Evolutionary conservation across 257 asterid species (phyloP).

Genomic region (Echites panduratus): DNA sequence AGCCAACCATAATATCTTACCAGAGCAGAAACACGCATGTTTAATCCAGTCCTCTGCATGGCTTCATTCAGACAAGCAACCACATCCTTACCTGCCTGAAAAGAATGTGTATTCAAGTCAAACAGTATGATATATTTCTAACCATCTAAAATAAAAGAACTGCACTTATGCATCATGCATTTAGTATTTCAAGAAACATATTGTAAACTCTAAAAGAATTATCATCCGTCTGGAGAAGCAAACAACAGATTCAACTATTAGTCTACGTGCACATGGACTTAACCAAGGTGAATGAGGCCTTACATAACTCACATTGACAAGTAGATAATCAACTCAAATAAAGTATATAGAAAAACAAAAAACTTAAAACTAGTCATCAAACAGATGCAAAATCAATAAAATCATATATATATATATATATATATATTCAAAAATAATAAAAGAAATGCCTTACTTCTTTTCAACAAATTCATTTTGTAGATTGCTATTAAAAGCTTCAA

Average conservation of each 20-base stretch:
- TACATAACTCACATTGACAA: too few species aligned
- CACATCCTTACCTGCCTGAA: conserved; percentile 74
- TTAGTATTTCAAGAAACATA: neutral
- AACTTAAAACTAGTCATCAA: too few species aligned
- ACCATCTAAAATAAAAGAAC: neutral
- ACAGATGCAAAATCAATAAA: too few species aligned
- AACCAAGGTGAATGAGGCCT: too few species aligned
- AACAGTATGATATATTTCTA: conserved; percentile 2
- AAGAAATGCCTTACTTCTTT: too few species aligned
- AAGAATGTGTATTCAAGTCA: conserved; percentile 10
- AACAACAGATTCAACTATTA: neutral
- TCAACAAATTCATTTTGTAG: too few species aligned
- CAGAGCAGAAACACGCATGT: conserved; percentile 73
- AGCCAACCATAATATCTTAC: conserved; percentile 27
- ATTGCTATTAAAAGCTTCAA: too few species aligned
- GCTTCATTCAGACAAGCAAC: conserved; percentile 77
- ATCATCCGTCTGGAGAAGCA: neutral
- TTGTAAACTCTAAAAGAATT: neutral
- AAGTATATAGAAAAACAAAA: too few species aligned
- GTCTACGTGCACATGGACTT: too few species aligned
- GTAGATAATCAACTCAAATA: too few species aligned
- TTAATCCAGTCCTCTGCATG: conserved; percentile 52
- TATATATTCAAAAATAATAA: too few species aligned
- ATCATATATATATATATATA: too few species aligned
- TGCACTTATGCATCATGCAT: conserved; percentile 1